Evolutionary conservation across 2,329 filamentous ascomycete genomes (phyloP).

Genomic region (Fusarium protoensiforme): DNA sequence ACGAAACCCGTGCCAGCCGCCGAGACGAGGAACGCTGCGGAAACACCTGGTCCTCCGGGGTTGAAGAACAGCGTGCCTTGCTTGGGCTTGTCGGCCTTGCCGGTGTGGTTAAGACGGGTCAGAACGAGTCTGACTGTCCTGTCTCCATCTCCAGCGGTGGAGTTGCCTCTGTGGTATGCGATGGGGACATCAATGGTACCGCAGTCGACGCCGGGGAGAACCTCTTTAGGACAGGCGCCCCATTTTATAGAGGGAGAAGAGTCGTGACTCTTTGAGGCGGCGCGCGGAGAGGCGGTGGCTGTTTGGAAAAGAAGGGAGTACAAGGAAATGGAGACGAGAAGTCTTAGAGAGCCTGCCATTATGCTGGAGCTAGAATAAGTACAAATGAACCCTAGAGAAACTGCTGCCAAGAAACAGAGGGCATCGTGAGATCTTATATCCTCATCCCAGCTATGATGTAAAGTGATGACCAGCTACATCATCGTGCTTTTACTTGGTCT

Average conservation of each 20-base stretch:
- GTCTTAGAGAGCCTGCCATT: neutral
- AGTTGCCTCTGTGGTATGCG: slow-evolving; percentile 28
- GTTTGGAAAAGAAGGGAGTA: slow-evolving; percentile 1
- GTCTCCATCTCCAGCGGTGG: slow-evolving; percentile 14
- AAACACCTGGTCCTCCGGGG: slow-evolving; percentile 35
- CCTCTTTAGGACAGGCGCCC: slow-evolving; percentile 7
- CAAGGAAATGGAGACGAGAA: neutral
- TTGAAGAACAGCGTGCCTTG: slow-evolving; percentile 35
- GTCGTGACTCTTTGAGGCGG: neutral
- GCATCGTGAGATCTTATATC: slow-evolving; percentile 1
- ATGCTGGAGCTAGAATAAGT: neutral
- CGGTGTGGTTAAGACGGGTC: slow-evolving; percentile 25
- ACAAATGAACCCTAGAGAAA: neutral
- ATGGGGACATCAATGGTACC: slow-evolving; percentile 29
- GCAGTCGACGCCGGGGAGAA: slow-evolving; percentile 31
- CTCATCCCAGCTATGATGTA: neutral
- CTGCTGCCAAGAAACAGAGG: neutral
- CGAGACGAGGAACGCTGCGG: slow-evolving; percentile 11
- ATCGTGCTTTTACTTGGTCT: neutral
- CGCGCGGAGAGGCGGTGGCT: neutral
- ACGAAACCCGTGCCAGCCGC: slow-evolving; percentile 11
- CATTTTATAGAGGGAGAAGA: slow-evolving; percentile 13
- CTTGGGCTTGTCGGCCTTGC: slow-evolving; percentile 17
- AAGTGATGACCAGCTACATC: slow-evolving; percentile 2
- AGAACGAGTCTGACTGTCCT: slow-evolving; percentile 14